Evolutionary conservation across 139 green algal species (phyloP).

Genomic region (Haematococcus lacustris): DNA sequence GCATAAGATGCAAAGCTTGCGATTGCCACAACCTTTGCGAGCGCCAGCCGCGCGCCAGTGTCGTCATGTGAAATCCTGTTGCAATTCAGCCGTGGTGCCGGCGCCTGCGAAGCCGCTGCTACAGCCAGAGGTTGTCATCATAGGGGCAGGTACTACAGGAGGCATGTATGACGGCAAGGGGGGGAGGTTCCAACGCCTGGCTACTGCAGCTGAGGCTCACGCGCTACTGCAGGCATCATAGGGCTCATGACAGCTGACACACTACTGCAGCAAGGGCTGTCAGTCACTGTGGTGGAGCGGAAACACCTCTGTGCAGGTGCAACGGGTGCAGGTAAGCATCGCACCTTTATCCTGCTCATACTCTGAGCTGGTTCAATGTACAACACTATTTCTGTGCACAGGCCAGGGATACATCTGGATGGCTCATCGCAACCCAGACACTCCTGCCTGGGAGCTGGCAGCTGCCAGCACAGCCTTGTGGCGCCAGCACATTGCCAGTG

Average conservation of each 20-base stretch:
- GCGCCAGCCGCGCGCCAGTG: too few relatives aligned
- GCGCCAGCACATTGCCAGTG: conserved; percentile 17
- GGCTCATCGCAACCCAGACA: conserved; percentile 38
- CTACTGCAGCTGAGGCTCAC: too few relatives aligned
- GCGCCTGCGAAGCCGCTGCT: too few relatives aligned
- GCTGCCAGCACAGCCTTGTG: conserved; percentile 42
- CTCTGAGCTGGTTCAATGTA: neutral
- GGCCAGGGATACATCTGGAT: conserved; percentile 73
- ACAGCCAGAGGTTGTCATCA: too few relatives aligned
- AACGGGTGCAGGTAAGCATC: conserved; percentile 43
- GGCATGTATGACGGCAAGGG: too few relatives aligned
- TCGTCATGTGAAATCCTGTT: too few relatives aligned
- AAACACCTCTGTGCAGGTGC: conserved; percentile 45
- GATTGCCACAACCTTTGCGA: too few relatives aligned
- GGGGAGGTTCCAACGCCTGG: too few relatives aligned
- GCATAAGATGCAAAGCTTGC: too few relatives aligned
- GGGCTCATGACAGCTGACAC: conserved; percentile 36
- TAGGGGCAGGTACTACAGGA: too few relatives aligned
- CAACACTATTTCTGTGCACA: conserved; percentile 4
- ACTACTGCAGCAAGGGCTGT: conserved; percentile 30
- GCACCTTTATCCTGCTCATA: neutral
- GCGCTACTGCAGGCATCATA: conserved; percentile 39
- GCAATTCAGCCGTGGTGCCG: too few relatives aligned
- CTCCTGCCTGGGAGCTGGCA: conserved; percentile 41
- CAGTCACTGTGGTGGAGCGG: conserved; percentile 41